A percentile compares a stretch with the other conserved stretches of the same genome.
Conservation (phyloP, 257 asterid species). For the Solanum corneliomulleri region DNA sequence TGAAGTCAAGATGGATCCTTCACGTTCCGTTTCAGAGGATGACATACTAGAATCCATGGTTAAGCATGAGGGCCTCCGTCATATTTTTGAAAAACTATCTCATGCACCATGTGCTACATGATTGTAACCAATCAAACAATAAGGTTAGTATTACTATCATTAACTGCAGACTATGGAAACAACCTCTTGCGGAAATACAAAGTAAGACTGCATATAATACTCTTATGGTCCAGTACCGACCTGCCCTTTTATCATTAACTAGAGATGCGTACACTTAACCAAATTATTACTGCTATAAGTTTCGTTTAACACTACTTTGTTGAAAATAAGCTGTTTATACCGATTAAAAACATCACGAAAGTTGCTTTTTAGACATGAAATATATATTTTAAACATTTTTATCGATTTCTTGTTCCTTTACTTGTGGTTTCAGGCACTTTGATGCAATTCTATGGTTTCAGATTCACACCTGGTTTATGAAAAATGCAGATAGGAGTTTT, state of each 20-base stretch:
- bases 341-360: not conserved
- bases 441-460: not conserved
- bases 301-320: not conserved
- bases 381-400: not conserved
- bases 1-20: not conserved
- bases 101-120: slow-evolving; percentile 19
- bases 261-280: not conserved
- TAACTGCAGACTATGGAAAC: not conserved
- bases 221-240: not conserved
- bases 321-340: not conserved
- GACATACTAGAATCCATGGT: slow-evolving; percentile 45
- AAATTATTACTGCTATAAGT: not conserved
- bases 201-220: not conserved
- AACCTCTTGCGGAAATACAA: not conserved
- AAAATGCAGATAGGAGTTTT: not conserved
- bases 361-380: not conserved
- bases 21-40: slow-evolving; percentile 17
- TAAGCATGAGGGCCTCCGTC: not conserved
- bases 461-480: not conserved
- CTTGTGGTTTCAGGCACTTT: not conserved
- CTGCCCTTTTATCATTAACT: not conserved
- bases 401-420: not conserved
- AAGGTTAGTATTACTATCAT: not conserved
- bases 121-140: not conserved
- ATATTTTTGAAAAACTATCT: slow-evolving; percentile 34